Evolutionary conservation across 345 rosid genomes (phyloP).

Genomic region (Diplotaxis tenuifolia): DNA sequence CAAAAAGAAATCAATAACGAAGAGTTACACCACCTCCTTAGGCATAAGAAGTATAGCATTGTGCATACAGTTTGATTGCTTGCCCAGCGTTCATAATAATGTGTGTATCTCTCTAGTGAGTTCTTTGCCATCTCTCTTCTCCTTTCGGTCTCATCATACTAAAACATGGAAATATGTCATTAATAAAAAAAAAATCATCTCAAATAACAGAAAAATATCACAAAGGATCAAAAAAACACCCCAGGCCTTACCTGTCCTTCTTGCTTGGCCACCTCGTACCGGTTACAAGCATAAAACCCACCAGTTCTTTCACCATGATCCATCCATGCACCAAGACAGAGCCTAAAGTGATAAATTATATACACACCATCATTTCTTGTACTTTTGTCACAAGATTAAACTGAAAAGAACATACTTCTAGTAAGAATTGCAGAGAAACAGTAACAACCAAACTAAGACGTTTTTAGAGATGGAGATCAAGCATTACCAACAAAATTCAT

Average conservation of each 20-base stretch:
- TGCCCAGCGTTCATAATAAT: slow-evolving; percentile 99
- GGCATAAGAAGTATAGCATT: slow-evolving; percentile 1
- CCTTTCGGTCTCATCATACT: slow-evolving; percentile 93
- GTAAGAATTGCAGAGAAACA: background rate
- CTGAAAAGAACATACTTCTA: slow-evolving; percentile 4
- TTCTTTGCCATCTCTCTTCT: slow-evolving; percentile 96
- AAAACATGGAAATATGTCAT: slow-evolving; percentile 20
- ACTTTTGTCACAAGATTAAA: background rate
- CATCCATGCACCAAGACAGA: slow-evolving; percentile 83
- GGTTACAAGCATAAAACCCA: slow-evolving; percentile 86
- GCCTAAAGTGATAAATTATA: slow-evolving; percentile 47
- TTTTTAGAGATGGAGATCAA: background rate
- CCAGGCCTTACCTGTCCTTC: slow-evolving; percentile 71
- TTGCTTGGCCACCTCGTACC: slow-evolving; percentile 88
- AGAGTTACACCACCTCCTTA: background rate
- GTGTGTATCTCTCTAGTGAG: slow-evolving; percentile 91
- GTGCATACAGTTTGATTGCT: slow-evolving; percentile 79
- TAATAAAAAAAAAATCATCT: background rate
- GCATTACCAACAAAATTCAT: slow-evolving; percentile 95
- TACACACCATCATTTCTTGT: slow-evolving; percentile 7
- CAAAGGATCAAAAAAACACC: slow-evolving; percentile 14
- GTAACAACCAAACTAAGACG: slow-evolving; percentile 13
- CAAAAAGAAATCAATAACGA: background rate
- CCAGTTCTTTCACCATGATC: slow-evolving; percentile 95
- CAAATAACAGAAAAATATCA: background rate